Base-by-base conservation (phyloP, 192 early-diverging fungal species). In the Umbelopsis isabellina region DNA sequence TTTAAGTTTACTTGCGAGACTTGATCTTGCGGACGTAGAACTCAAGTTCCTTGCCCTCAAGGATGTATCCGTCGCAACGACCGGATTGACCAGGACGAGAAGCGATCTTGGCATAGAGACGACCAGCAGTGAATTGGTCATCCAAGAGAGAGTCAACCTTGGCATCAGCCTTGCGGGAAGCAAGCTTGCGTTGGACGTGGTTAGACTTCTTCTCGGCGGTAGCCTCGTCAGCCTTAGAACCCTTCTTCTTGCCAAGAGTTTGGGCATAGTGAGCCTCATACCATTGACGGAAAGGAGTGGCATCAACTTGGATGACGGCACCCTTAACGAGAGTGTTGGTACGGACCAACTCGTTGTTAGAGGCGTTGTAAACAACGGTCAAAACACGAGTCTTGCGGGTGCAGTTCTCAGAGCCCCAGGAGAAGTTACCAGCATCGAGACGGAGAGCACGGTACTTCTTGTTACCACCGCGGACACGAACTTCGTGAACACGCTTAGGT, bases 311-410 rank as follows among this genome's bases (percentile, higher is more conserved):
- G 69, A 99, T 90, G 73, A 99, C 93, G 66, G 92, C 90, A 76
- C 95, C 94, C 93, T 99, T 99, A 49, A 99, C 97, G 49, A 99
- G 88, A 65, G 97, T 99, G 91, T 96, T 96, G 87, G 97, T 99
- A 81, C 97, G 95, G 86, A 99, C 97, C 79, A 99, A 89, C 88
- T 99, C 97, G 93, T 99, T 99, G 95, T 98, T 98, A 83, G 97
- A 95, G 74, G 97, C 91, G 87, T 99, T 99, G 93, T 98, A 99
- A 72, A 93, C 92, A 77, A 99, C 97, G 61, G 86, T 83, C 78
- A 97, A 86, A 76, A 96, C 91, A 91, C 97, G 94, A 76, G 94
- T 92, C 92, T 97, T 97, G 87, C 92, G 93, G 77, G 97, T 93
- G 85, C 91, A 81, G 66, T 92, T 81, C 87, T 99, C 95, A 33